These are phyloP conservation scores for Hibiscus mutabilis DNA, from an alignment of 345 rosid species.

Conservation along the genomic window DNA sequence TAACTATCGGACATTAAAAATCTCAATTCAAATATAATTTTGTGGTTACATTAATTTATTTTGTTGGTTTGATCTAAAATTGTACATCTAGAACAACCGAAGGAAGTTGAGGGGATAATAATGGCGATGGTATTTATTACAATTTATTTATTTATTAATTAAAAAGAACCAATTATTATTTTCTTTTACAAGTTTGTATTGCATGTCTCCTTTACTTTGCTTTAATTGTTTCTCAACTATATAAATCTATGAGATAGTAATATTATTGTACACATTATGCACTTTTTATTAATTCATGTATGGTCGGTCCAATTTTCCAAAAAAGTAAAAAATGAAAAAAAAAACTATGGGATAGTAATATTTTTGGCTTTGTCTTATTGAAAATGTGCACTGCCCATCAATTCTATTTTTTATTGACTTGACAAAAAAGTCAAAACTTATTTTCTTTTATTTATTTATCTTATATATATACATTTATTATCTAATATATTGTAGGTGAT, in stretches of 20 bases:
- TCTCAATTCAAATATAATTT: no score
- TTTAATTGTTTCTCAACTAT: constrained; percentile 1
- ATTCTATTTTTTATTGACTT: no score
- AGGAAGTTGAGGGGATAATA: background rate
- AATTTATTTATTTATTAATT: background rate
- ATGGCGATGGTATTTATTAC: background rate
- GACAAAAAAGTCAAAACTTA: no score
- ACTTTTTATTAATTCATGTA: background rate
- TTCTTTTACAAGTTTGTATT: no score
- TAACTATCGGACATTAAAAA: no score
- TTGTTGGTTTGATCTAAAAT: background rate
- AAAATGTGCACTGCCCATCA: no score
- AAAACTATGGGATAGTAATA: no score
- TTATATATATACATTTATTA: no score
- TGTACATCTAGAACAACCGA: background rate
- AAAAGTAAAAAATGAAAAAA: no score
- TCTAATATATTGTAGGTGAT: no score
- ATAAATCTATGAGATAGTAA: background rate
- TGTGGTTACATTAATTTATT: background rate
- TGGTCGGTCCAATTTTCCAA: background rate
- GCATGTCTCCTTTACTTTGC: background rate
- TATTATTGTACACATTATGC: background rate
- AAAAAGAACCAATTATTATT: background rate
- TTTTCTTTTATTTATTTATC: no score
- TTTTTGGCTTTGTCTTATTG: no score